phyloP scores from a whole-genome alignment of 2,329 filamentous ascomycete genomes.

The Lasiodiplodia gonubiensis region DNA sequence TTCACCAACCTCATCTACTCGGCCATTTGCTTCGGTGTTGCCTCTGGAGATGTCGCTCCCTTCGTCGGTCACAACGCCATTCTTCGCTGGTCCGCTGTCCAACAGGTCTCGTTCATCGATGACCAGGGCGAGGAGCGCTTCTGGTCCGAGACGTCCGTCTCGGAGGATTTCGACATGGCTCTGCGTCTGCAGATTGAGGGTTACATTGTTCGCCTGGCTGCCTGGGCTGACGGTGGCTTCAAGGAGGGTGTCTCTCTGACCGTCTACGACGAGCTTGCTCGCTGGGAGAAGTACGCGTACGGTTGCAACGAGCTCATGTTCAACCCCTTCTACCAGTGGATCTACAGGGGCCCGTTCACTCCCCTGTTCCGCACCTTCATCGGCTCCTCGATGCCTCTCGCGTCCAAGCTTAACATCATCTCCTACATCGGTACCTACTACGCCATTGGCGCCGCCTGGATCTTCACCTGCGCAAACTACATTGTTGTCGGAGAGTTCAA shows the following conservation, averaged over 20 bases:
- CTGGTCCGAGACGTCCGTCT: conserved; percentile 78
- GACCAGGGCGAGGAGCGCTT: conserved; percentile 68
- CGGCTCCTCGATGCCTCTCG: conserved; percentile 64
- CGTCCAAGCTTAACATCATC: conserved; percentile 73
- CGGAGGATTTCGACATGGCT: conserved; percentile 78
- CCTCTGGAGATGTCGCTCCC: conserved; percentile 73
- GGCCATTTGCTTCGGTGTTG: conserved; percentile 72
- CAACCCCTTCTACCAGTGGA: conserved; percentile 68
- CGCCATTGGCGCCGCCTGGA: conserved; percentile 70
- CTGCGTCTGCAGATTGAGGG: conserved; percentile 72
- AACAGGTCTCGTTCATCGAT: conserved; percentile 61
- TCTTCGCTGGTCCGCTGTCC: conserved; percentile 70
- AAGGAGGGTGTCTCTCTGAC: conserved; percentile 76
- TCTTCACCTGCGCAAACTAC: conserved; percentile 73
- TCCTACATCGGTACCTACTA: conserved; percentile 76
- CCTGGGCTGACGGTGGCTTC: conserved; percentile 72
- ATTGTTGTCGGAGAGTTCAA: conserved; percentile 74
- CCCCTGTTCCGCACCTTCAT: conserved; percentile 67
- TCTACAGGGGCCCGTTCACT: conserved; percentile 67
- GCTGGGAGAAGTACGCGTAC: conserved; percentile 77
- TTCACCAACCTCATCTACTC: conserved; percentile 81
- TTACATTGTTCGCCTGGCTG: conserved; percentile 70
- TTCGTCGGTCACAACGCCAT: conserved; percentile 82
- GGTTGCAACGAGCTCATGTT: conserved; percentile 75
- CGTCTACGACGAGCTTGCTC: conserved; percentile 72